Evolutionary conservation across 1,284 basidiomycete genomes (phyloP).

Genomic region (Ustilago cynodontis): DNA sequence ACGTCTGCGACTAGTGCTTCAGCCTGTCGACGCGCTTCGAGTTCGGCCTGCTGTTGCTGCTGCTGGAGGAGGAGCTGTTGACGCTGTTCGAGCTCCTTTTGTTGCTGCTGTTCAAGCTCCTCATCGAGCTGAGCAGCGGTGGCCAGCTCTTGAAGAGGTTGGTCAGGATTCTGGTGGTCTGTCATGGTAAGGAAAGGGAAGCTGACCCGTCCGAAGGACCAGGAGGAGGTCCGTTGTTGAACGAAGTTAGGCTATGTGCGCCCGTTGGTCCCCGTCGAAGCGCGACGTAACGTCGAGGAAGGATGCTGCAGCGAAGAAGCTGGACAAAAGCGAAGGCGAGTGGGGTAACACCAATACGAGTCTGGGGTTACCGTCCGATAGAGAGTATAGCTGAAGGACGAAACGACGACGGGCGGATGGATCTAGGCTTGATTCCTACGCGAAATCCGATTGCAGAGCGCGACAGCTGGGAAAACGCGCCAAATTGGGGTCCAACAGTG

Average conservation of each 20-base stretch:
- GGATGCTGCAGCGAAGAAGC: constrained; percentile 28
- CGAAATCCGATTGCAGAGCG: background rate
- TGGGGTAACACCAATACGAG: constrained; percentile 12
- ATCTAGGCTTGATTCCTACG: background rate
- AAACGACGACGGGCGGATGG: constrained; percentile 19
- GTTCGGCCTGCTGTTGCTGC: constrained; percentile 28
- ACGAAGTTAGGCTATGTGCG: constrained; percentile 4
- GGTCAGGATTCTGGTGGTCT: constrained; percentile 45
- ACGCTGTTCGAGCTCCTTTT: constrained; percentile 45
- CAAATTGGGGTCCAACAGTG: background rate
- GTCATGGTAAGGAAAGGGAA: constrained; percentile 28
- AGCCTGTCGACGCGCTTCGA: constrained; percentile 29
- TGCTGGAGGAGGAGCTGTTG: constrained; percentile 31
- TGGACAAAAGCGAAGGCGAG: constrained; percentile 5
- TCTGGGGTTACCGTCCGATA: constrained; percentile 40
- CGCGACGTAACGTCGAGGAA: constrained; percentile 1
- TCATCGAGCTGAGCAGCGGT: constrained; percentile 53
- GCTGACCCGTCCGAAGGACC: background rate
- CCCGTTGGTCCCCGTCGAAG: constrained; percentile 1
- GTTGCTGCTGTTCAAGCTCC: constrained; percentile 47
- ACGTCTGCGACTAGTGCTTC: constrained; percentile 23
- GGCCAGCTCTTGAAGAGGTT: constrained; percentile 54
- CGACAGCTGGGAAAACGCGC: constrained; percentile 3
- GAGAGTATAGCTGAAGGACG: background rate
- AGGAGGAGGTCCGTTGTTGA: background rate